Evolutionary conservation across 129 eudicot species (phyloP).

Genomic region (Arctium lappa): DNA sequence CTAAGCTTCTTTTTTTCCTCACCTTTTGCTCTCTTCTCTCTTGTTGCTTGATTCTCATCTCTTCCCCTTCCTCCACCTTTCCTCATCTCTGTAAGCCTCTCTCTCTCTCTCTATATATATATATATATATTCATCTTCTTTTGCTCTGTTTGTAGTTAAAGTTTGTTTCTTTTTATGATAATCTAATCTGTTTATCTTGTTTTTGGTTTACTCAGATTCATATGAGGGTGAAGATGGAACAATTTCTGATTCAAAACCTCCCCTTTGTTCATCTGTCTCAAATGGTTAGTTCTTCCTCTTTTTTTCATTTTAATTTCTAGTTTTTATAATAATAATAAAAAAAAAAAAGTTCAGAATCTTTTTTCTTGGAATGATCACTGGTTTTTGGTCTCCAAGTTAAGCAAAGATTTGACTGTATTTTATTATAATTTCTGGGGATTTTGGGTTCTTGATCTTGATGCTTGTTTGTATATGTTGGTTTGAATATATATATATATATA

Average conservation of each 20-base stretch:
- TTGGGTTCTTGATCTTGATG: conserved; percentile 18
- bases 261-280: conserved; percentile 68
- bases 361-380: conserved; percentile 4
- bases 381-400: conserved; percentile 8
- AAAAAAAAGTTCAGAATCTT: background rate
- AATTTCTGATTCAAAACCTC: conserved; percentile 36
- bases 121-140: background rate
- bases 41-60: conserved; percentile 54
- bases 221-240: conserved; percentile 44
- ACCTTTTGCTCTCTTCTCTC: conserved; percentile 52
- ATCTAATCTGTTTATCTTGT: background rate
- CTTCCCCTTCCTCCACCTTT: conserved; percentile 39
- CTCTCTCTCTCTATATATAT: conserved; percentile 4
- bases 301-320: background rate
- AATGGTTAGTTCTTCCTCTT: conserved; percentile 46
- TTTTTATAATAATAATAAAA: background rate
- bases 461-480: background rate
- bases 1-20: conserved; percentile 48
- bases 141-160: background rate
- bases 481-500: background rate
- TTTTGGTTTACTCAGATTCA: conserved; percentile 54
- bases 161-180: background rate
- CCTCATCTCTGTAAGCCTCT: conserved; percentile 48
- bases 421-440: background rate
- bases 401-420: background rate